Base-by-base conservation (phyloP, 805 yeast genomes). In the Osmozyma mogii region DNA sequence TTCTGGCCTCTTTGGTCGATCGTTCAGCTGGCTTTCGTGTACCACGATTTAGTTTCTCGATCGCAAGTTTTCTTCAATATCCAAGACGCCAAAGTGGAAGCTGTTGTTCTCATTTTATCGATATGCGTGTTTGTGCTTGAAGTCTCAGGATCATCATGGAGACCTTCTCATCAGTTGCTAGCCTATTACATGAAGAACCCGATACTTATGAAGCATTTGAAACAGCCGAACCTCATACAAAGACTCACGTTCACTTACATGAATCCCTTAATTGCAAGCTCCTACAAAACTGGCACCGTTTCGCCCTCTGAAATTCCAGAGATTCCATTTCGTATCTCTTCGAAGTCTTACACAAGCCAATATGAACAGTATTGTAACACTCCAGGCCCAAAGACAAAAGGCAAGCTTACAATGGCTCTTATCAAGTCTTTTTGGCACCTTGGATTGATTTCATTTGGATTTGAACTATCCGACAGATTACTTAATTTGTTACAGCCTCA, bases 161-260 rank as follows among this genome's bases (percentile, higher is more conserved):
- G 46, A 12, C 74, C 79, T 5, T 49, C 61, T n/a, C 45, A 51
- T 12, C 56, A 56, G 25, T 44, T 72, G 15, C 26, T 43, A 3
- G 45, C 50, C 1, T 56, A 56, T 27, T 66, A 52, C 35, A 24
- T 25, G 7, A 29, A 28, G 22, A 31, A 40, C 12, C 45, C 54
- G 6, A 52, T 41, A 8, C 33, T 51, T 5, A 26, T 22, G 9
- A 25, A 22, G 12, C 21, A 28, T n/a, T 35, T 48, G n/a, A 23
- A 42, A 21, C 31, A 30, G 14, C 59, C 63, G 5, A 59, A 55
- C 15, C 27, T 62, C n/a, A 43, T 65, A 24, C 61, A 65, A 9
- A 47, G 52, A 23, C 39, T 65, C 17, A 58, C 72, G 0, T 70
- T 61, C 35, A 58, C 59, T 13, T 68, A 73, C 71, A 61, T 70